Conservation (phyloP, 371 early-diverging fungal species). For the Mortierella sp. region DNA sequence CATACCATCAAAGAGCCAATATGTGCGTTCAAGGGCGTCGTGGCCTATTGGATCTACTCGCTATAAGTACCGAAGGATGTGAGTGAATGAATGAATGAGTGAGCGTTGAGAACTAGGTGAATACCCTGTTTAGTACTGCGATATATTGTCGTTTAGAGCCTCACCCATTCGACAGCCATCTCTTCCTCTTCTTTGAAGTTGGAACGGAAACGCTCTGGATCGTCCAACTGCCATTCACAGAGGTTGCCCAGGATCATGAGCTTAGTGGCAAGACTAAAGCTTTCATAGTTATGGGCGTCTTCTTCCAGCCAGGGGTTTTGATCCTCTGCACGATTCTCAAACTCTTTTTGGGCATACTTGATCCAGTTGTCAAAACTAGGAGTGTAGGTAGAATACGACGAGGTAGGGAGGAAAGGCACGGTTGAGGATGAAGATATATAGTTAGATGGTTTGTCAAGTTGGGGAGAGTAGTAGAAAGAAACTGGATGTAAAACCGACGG, state of each 20-base stretch:
- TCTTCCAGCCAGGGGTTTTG: constrained; percentile 43
- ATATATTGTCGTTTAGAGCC: neutral
- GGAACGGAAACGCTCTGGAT: constrained; percentile 73
- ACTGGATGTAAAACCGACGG: neutral
- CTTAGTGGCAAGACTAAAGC: constrained; percentile 59
- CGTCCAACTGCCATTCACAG: constrained; percentile 80
- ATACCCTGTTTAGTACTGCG: neutral
- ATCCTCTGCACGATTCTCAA: constrained; percentile 60
- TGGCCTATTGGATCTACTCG: constrained; percentile 81
- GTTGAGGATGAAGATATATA: neutral
- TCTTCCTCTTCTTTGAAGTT: constrained; percentile 70
- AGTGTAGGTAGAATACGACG: neutral
- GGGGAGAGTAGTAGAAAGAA: neutral
- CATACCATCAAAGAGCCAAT: constrained; percentile 85
- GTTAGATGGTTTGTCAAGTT: neutral
- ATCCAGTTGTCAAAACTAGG: constrained; percentile 71
- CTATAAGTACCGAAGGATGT: constrained; percentile 43
- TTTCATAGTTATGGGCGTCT: constrained; percentile 57
- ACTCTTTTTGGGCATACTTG: constrained; percentile 65
- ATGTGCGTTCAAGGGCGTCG: constrained; percentile 75
- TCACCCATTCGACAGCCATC: constrained; percentile 72
- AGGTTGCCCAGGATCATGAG: constrained; percentile 61
- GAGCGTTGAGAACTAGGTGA: neutral
- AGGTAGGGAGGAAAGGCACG: neutral
- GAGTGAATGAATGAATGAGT: neutral